Percentiles rank a stretch among this genome's conserved stretches.
phyloP scores from a whole-genome alignment of 2,329 filamentous ascomycete genomes.

The Phialophora verrucosa region DNA sequence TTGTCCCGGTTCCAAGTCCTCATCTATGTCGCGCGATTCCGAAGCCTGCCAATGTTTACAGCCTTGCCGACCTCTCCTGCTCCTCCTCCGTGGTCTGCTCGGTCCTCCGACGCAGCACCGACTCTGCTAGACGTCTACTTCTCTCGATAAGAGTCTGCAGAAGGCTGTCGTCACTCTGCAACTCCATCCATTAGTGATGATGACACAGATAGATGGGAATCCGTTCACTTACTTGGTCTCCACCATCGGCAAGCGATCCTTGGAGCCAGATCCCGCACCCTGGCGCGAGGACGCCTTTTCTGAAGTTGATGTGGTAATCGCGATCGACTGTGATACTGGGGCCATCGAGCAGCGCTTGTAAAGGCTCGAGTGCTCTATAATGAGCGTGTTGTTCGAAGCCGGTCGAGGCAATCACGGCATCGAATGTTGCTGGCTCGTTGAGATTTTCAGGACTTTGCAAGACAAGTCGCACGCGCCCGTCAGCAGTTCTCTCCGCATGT shows the following conservation, averaged over 20 bases:
- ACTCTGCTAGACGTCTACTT: neutral
- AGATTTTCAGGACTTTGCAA: slow-evolving; percentile 6
- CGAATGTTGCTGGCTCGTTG: slow-evolving; percentile 16
- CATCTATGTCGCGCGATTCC: neutral
- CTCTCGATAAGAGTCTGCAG: neutral
- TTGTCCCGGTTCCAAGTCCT: neutral
- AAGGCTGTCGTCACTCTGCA: neutral
- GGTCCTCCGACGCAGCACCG: neutral
- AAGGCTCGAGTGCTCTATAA: slow-evolving; percentile 18
- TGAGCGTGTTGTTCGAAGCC: slow-evolving; percentile 28
- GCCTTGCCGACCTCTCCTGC: neutral
- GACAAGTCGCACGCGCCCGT: slow-evolving; percentile 4
- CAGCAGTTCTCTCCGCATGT: slow-evolving; percentile 12
- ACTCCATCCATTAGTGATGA: neutral
- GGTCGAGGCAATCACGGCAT: slow-evolving; percentile 36
- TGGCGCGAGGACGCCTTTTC: slow-evolving; percentile 7
- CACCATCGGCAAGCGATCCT: slow-evolving; percentile 22
- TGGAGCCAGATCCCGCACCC: slow-evolving; percentile 32
- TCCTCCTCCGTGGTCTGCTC: neutral
- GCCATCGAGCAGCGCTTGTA: slow-evolving; percentile 24
- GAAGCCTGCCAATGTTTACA: neutral
- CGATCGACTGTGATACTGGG: slow-evolving; percentile 22
- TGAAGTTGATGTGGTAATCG: slow-evolving; percentile 34
- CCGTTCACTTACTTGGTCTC: neutral
- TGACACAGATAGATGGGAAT: neutral